Evolutionary conservation across 176 grass and related monocot genomes (phyloP), one percentile per base, ranked within the genome.

Genomic region (Canna indica): DNA sequence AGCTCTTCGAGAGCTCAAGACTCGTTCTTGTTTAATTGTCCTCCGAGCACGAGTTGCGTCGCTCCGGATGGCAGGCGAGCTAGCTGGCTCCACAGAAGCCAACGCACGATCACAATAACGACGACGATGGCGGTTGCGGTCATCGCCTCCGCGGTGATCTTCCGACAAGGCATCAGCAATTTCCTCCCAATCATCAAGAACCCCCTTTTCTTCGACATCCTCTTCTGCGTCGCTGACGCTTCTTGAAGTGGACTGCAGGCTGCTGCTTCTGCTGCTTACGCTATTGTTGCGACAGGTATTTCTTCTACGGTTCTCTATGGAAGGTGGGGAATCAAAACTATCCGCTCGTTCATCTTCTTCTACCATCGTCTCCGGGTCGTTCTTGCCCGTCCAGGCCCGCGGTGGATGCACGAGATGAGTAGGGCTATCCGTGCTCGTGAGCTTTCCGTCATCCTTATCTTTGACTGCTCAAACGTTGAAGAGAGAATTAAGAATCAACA

Each of bases 311-410:
- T 34, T 52, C 26, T 12, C 17, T 22, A 31, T 56, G 30, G 17
- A 16, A 22, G 36, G 5, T 18, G 50, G 47, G 10, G 50, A 29
- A 58, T 73, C 71, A 52, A 36, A 41, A 58, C 41, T 52, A 11
- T 18, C 71, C 5, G 59, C 54, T 28, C 52, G 33, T 20, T 22
- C 53, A 24, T 59, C 69, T 25, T 53, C 69, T 80, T 73, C 44
- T 73, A 16, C 70, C 81, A 11, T 80, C 75, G 47, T 81, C 83
- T 47, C 48, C 26, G 39, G 44, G 66, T 73, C 70, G 76, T 46
- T 75, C 67, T 27, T 75, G 81, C 56, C 39, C 3, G 17, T 35
- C 1, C 8, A 35, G 44, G 52, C 29, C n/a, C 20, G 35, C 4
- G 52, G 71, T 18, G 54, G 52, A 59, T 41, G 22, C 11, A 32